Percentiles rank a stretch among this genome's conserved stretches.
phyloP scores from a whole-genome alignment of 1,284 basidiomycete species.

The Cryptococcus amylolentus region DNA sequence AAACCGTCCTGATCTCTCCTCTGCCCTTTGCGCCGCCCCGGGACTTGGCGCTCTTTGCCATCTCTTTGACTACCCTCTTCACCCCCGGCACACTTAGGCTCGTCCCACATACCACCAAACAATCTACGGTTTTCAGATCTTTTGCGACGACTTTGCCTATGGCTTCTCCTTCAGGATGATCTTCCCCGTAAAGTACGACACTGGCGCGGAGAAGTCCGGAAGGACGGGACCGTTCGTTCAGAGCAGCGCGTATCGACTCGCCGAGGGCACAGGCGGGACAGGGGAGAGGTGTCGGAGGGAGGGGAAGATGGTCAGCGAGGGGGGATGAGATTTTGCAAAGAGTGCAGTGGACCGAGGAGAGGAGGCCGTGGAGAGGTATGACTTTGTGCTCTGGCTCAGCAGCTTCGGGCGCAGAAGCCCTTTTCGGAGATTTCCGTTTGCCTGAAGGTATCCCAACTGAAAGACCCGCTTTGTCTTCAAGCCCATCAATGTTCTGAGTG shows the following conservation, averaged over 20 bases:
- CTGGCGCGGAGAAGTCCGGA: constrained; percentile 78
- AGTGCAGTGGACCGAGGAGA: constrained; percentile 74
- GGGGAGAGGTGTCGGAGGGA: constrained; percentile 58
- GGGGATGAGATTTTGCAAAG: constrained; percentile 71
- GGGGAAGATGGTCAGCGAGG: constrained; percentile 59
- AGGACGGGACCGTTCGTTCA: constrained; percentile 75
- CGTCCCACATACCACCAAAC: constrained; percentile 86
- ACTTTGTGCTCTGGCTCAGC: constrained; percentile 58
- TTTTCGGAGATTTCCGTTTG: neutral
- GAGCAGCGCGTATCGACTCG: constrained; percentile 65
- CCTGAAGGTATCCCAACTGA: constrained; percentile 45
- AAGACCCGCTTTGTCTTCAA: constrained; percentile 80
- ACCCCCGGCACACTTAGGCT: constrained; percentile 86
- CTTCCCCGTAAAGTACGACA: constrained; percentile 87
- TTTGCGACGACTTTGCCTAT: constrained; percentile 74
- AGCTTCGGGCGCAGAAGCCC: neutral
- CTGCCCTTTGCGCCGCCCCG: constrained; percentile 2
- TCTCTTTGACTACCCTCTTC: constrained; percentile 86
- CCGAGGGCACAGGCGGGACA: constrained; percentile 75
- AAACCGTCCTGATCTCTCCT: constrained; percentile 64
- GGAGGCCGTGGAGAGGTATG: constrained; percentile 85
- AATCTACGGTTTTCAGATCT: constrained; percentile 70
- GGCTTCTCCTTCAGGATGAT: constrained; percentile 79
- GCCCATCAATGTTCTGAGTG: constrained; percentile 90
- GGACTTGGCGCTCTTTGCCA: constrained; percentile 69